Conservation (phyloP, 768 basidiomycete genomes). For the Leccinum incarnatum region DNA sequence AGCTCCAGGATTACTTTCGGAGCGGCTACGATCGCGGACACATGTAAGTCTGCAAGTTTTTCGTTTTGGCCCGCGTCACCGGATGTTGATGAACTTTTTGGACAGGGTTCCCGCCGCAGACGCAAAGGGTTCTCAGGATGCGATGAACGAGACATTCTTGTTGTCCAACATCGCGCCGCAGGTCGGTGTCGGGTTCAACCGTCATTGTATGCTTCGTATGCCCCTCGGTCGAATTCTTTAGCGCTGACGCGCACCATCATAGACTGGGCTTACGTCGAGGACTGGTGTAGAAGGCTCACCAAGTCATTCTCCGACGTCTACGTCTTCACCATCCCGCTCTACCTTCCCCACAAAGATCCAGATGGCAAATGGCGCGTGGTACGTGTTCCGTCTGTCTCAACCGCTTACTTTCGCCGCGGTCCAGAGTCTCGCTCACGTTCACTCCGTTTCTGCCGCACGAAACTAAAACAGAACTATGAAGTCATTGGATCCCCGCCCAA, state of each 20-base stretch:
- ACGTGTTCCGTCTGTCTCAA: slow-evolving; percentile 32
- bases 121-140: slow-evolving; percentile 85
- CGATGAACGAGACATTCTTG: slow-evolving; percentile 96
- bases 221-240: too few species aligned
- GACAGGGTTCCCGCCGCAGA: slow-evolving; percentile 94
- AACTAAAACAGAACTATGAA: slow-evolving; percentile 71
- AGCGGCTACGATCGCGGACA: slow-evolving; percentile 97
- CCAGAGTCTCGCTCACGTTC: neutral
- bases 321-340: slow-evolving; percentile 96
- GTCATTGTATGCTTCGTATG: slow-evolving; percentile 64
- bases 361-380: slow-evolving; percentile 98
- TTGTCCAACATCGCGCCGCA: slow-evolving; percentile 97
- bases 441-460: neutral
- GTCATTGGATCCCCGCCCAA: slow-evolving; percentile 92
- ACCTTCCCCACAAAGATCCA: slow-evolving; percentile 77
- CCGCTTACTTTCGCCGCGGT: neutral
- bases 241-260: neutral
- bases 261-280: slow-evolving; percentile 98
- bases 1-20: slow-evolving; percentile 82
- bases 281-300: slow-evolving; percentile 92
- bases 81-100: neutral
- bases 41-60: slow-evolving; percentile 67
- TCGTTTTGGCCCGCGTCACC: neutral
- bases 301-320: slow-evolving; percentile 91
- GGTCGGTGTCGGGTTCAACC: slow-evolving; percentile 95